Percentiles rank a stretch among this genome's conserved stretches.
These are phyloP conservation scores for Logfia minima DNA, from an alignment of 129 eudicot species.

Conservation along the genomic window DNA sequence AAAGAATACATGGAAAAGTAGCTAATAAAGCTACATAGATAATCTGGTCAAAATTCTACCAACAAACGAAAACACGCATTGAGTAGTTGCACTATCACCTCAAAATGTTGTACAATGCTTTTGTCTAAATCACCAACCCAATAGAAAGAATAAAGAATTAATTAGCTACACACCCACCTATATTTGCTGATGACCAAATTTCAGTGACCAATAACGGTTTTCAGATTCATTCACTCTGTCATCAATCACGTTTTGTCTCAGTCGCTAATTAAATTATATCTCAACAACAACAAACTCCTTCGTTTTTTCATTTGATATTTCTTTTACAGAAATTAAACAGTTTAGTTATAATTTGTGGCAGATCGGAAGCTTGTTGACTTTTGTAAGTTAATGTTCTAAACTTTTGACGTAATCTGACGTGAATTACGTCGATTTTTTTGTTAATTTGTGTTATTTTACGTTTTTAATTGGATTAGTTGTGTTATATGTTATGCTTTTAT, in stretches of 20 bases:
- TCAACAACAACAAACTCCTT: neutral
- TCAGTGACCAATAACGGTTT: slow-evolving; percentile 53
- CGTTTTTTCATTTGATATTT: neutral
- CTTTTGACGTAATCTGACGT: slow-evolving; percentile 18
- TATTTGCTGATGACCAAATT: slow-evolving; percentile 20
- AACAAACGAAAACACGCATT: slow-evolving; percentile 28
- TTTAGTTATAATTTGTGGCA: slow-evolving; percentile 22
- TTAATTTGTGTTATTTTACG: neutral
- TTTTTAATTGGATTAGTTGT: slow-evolving; percentile 12
- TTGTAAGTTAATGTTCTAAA: slow-evolving; percentile 1
- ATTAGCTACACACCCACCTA: slow-evolving; percentile 20
- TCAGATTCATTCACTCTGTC: slow-evolving; percentile 41
- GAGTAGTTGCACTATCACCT: slow-evolving; percentile 8
- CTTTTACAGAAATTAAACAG: slow-evolving; percentile 2
- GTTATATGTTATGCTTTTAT: slow-evolving; percentile 9
- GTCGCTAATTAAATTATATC: neutral
- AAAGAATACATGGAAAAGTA: slow-evolving; percentile 25
- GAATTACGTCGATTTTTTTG: slow-evolving; percentile 31
- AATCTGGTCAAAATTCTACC: slow-evolving; percentile 40
- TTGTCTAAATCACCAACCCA: slow-evolving; percentile 24
- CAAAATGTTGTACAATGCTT: slow-evolving; percentile 13
- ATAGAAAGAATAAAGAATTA: slow-evolving; percentile 14
- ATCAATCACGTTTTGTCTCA: slow-evolving; percentile 30
- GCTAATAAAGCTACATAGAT: slow-evolving; percentile 6
- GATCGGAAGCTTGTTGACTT: slow-evolving; percentile 27